Evolutionary conservation across 192 early-diverging fungal genomes (phyloP), one percentile per base, ranked within the genome.

Genomic region (Coemansia sp.): DNA sequence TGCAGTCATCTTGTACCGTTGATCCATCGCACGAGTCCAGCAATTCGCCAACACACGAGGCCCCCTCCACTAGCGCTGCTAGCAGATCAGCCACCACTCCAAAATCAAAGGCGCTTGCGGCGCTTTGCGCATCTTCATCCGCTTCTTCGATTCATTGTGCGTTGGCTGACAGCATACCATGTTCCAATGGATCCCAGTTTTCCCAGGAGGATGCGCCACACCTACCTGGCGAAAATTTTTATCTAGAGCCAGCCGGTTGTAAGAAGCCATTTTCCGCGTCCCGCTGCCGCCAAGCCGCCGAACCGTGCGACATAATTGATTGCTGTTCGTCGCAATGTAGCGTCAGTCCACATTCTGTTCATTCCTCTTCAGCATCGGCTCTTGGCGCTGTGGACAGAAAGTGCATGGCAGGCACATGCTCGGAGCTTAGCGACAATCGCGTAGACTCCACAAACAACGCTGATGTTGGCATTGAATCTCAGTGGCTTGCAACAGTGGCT

Each of bases 401-500:
- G 21, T 7, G n/a, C 46, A 25, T 23, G 23, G 6, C 6, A 2
- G 23, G 16, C 42, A 45, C n/a, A n/a, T 8, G 42, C 15, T 45
- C 15, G 4, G 42, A 13, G 23, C 23, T 49, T 10, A 25, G 16
- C 15, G 30, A 56, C 53, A 56, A 56, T 56, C 7, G 53, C 31
- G 16, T 9, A 33, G 53, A 18, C 53, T 56, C 53, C 53, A 56
- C 53, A 56, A 56, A 34, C 29, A 56, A 29, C 31, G 29, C n/a
- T n/a, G n/a, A 13, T 33, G 28, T 7, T 18, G 15, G 31, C 31
- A n/a, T 2, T 30, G 18, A 4, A 7, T 25, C 53, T 33, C 1
- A 7, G 53, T 56, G 53, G 53, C 53, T 56, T 56, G 31, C 53
- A 31, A 31, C 26, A 56, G 53, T 56, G 53, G 53, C 53, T 56